Percentiles rank a stretch among this genome's conserved stretches.
Conservation (phyloP, 495 filamentous ascomycete genomes). For the Penicillium tannophilum region DNA sequence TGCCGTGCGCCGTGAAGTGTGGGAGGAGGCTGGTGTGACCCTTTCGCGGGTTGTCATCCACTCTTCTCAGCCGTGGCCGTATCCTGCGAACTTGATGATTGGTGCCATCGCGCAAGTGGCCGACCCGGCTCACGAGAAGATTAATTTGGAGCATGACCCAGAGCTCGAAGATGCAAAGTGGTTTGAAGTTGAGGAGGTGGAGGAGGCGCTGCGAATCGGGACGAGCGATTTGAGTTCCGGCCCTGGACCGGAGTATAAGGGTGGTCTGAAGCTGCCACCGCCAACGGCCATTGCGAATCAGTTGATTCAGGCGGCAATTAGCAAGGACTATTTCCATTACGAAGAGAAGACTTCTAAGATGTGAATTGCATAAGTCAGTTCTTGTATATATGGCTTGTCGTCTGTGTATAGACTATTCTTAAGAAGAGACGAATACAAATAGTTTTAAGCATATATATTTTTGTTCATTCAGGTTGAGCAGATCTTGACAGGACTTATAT, state of each 20-base stretch:
- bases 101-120: conserved; percentile 84
- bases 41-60: conserved; percentile 90
- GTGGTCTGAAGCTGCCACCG: conserved; percentile 70
- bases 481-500: neutral
- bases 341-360: conserved; percentile 40
- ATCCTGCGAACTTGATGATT: conserved; percentile 92
- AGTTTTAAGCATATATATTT: neutral
- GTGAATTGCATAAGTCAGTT: conserved; percentile 15
- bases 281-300: conserved; percentile 80
- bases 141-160: conserved; percentile 82
- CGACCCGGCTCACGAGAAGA: conserved; percentile 72
- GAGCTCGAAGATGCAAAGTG: conserved; percentile 90
- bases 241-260: conserved; percentile 66
- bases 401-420: neutral
- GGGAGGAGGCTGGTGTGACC: conserved; percentile 88
- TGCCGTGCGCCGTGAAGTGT: conserved; percentile 91
- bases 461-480: neutral
- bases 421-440: neutral
- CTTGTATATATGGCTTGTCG: conserved; percentile 7
- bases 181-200: conserved; percentile 65
- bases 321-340: conserved; percentile 44
- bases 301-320: conserved; percentile 57
- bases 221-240: conserved; percentile 67
- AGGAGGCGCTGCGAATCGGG: conserved; percentile 60
- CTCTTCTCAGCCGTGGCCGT: conserved; percentile 90